A percentile compares a stretch with the other conserved stretches of the same genome.
Evolutionary conservation across 495 filamentous ascomycete species (phyloP).

Genomic region (Pseudoneurospora amorphoporcata): DNA sequence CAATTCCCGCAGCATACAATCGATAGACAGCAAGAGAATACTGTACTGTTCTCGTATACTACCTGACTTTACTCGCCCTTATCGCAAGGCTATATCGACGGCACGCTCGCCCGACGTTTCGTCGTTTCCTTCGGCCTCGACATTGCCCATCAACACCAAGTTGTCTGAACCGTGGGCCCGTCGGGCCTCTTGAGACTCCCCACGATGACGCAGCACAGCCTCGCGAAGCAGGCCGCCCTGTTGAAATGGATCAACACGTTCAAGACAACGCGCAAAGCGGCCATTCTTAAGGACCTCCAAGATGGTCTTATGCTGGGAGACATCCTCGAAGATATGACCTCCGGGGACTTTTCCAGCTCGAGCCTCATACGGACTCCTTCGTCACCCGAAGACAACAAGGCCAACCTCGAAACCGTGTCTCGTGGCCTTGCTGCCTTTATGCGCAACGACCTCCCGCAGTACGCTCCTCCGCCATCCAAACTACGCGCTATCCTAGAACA

Average conservation of each 20-base stretch:
- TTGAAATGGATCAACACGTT: constrained; percentile 37
- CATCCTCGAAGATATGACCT: constrained; percentile 51
- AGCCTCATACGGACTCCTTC: constrained; percentile 55
- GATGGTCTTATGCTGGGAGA: constrained; percentile 69
- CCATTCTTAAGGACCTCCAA: constrained; percentile 48
- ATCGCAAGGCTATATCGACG: background rate
- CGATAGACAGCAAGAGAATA: background rate
- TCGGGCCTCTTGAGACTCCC: background rate
- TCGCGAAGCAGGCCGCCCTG: constrained; percentile 27
- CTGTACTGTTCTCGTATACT: background rate
- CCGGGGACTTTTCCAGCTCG: constrained; percentile 49
- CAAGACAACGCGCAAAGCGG: constrained; percentile 21
- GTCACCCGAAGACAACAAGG: constrained; percentile 44
- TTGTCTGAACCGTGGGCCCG: background rate
- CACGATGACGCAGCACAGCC: constrained; percentile 20
- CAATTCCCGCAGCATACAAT: background rate
- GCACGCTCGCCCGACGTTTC: background rate
- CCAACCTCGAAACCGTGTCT: constrained; percentile 59
- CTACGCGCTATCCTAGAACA: constrained; percentile 29
- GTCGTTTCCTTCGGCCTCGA: background rate
- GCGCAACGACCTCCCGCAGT: constrained; percentile 23
- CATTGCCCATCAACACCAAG: background rate
- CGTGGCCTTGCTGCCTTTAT: constrained; percentile 58
- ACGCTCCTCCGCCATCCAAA: constrained; percentile 24
- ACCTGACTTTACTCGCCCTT: background rate